These are phyloP conservation scores for Candida maesae DNA, from an alignment of 805 yeast species.

Conservation along the genomic window DNA sequence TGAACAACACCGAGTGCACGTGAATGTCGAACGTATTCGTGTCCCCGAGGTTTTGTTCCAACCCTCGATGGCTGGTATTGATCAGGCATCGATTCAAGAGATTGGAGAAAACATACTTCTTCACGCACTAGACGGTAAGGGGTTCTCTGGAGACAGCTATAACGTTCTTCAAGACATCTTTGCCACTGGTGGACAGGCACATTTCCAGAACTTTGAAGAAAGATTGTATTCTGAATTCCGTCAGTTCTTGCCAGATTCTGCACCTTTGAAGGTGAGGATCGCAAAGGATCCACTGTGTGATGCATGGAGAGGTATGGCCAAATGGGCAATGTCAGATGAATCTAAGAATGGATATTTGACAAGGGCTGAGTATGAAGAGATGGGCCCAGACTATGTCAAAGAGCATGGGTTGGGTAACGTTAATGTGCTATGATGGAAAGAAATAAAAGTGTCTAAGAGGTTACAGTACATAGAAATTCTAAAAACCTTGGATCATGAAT, in stretches of 20 bases:
- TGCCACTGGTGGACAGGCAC: conserved; percentile 81
- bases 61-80: conserved; percentile 91
- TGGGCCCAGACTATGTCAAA: conserved; percentile 84
- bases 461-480: no score
- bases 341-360: conserved; percentile 51
- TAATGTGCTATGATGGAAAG: conserved; percentile 13
- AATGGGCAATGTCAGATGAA: conserved; percentile 56
- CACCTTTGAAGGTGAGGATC: conserved; percentile 53
- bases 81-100: conserved; percentile 92
- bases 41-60: conserved; percentile 92
- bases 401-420: conserved; percentile 78
- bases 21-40: conserved; percentile 86
- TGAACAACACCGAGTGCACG: conserved; percentile 84
- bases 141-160: conserved; percentile 50
- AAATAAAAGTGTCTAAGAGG: no score
- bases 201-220: conserved; percentile 58
- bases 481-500: not conserved
- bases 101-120: conserved; percentile 62
- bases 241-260: conserved; percentile 63
- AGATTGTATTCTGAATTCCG: conserved; percentile 70
- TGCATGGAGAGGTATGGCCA: conserved; percentile 93
- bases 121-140: conserved; percentile 55
- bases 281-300: conserved; percentile 73
- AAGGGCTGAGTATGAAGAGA: conserved; percentile 75
- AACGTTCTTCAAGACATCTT: conserved; percentile 62